Conservation (phyloP, 768 basidiomycete species). For the Leccinum pellstonianum region DNA sequence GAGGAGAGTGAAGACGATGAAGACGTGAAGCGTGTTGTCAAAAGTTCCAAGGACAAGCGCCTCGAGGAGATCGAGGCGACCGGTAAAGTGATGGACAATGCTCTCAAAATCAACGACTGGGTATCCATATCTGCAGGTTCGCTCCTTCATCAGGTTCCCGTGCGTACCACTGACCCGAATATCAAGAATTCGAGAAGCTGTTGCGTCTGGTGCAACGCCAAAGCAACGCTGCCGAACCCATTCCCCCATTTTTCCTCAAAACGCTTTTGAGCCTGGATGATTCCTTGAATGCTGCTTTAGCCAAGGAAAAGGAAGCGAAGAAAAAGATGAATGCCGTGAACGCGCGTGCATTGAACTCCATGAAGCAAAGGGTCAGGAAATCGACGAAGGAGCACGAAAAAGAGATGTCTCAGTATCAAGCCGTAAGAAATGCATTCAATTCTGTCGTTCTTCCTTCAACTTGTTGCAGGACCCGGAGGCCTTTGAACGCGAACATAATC, state of each 20-base stretch:
- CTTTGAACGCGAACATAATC: constrained; percentile 75
- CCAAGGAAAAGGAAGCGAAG: constrained; percentile 86
- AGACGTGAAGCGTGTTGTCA: constrained; percentile 65
- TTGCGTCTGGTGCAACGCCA: constrained; percentile 86
- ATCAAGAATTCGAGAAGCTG: constrained; percentile 94
- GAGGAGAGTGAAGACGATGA: constrained; percentile 66
- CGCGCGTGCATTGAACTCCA: constrained; percentile 91
- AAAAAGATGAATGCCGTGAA: constrained; percentile 97
- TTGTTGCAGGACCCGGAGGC: constrained; percentile 75
- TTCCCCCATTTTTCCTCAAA: constrained; percentile 84
- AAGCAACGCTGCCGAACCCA: constrained; percentile 79
- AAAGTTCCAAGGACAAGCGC: constrained; percentile 88
- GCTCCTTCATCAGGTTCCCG: constrained; percentile 21
- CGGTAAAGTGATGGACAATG: constrained; percentile 91
- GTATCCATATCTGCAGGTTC: constrained; percentile 83
- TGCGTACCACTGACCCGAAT: constrained; percentile 7
- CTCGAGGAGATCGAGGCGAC: constrained; percentile 93
- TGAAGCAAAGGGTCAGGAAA: constrained; percentile 98
- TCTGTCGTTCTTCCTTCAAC: background rate
- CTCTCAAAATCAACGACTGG: constrained; percentile 97
- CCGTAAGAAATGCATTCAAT: constrained; percentile 44
- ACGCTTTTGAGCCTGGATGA: constrained; percentile 73
- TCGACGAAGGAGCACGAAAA: constrained; percentile 83
- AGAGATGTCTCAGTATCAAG: constrained; percentile 75
- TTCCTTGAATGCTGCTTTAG: constrained; percentile 66